These are phyloP conservation scores for Tolypocladium capitatum DNA, from an alignment of 2,329 filamentous ascomycete species.

Conservation along the genomic window DNA sequence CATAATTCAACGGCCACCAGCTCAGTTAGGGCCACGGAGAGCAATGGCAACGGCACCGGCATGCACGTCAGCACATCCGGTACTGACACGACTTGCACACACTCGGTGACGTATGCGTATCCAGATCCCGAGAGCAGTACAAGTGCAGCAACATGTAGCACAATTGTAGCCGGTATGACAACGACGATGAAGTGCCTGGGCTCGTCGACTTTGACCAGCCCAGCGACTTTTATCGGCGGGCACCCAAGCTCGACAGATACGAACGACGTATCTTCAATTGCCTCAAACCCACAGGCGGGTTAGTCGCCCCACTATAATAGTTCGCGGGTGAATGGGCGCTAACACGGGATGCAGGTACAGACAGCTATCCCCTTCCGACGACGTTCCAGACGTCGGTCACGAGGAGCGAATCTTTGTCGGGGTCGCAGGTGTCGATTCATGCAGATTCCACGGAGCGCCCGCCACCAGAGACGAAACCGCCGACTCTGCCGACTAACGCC, in stretches of 20 bases:
- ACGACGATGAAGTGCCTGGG: background rate
- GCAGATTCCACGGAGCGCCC: background rate
- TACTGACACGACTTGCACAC: background rate
- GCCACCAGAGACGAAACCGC: constrained; percentile 9
- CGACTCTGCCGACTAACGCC: constrained; percentile 16
- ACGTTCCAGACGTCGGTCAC: constrained; percentile 8
- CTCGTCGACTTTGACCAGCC: background rate
- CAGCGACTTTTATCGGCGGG: background rate
- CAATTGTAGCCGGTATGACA: background rate
- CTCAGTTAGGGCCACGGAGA: background rate
- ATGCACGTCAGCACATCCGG: background rate
- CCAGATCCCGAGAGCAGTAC: background rate
- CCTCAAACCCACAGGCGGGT: background rate
- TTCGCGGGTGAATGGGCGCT: background rate
- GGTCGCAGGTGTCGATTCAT: background rate
- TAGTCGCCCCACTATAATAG: too few relatives aligned
- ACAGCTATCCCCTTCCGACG: constrained; percentile 4
- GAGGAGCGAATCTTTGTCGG: background rate
- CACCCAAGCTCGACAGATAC: background rate
- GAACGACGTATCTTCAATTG: background rate
- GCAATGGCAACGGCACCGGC: background rate
- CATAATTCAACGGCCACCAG: background rate
- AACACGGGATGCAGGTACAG: background rate
- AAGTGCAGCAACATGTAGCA: background rate
- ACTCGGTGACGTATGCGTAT: too few relatives aligned